These are phyloP conservation scores for Phytomonas francai DNA, from an alignment of 208 protist genomes.

Conservation along the genomic window DNA sequence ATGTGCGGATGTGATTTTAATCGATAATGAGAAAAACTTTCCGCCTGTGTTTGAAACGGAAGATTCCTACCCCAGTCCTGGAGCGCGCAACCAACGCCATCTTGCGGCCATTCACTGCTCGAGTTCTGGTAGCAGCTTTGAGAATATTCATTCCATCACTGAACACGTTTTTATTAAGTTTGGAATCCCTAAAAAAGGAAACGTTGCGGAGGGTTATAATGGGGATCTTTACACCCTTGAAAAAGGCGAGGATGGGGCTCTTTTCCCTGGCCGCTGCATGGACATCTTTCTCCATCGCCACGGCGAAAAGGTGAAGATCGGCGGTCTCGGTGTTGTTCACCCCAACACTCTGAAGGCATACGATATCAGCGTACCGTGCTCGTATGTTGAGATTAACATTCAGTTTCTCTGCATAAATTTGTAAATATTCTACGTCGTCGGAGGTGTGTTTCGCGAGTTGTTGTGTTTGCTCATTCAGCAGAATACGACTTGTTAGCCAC, in stretches of 20 bases:
- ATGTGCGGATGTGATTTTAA: slow-evolving; percentile 92
- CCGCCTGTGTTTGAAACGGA: slow-evolving; percentile 60
- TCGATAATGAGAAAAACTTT: slow-evolving; percentile 85
- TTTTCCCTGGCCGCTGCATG: slow-evolving; percentile 86
- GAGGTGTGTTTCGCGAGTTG: too few relatives aligned
- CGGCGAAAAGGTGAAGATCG: slow-evolving; percentile 48
- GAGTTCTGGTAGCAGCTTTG: slow-evolving; percentile 63
- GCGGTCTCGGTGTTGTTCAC: slow-evolving; percentile 81
- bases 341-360: slow-evolving; percentile 91
- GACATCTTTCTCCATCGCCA: slow-evolving; percentile 73
- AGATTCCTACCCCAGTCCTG: slow-evolving; percentile 54
- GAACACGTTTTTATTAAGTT: slow-evolving; percentile 75
- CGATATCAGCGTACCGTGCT: slow-evolving; percentile 88
- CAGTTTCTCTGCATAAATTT: slow-evolving; percentile 53
- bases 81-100: slow-evolving; percentile 85
- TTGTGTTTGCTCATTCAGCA: too few relatives aligned
- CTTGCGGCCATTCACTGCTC: slow-evolving; percentile 84
- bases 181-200: slow-evolving; percentile 32
- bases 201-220: slow-evolving; percentile 1
- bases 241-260: slow-evolving; percentile 69
- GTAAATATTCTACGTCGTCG: too few relatives aligned
- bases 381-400: slow-evolving; percentile 91
- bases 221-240: slow-evolving; percentile 54
- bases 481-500: too few relatives aligned
- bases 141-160: slow-evolving; percentile 71